Evolutionary conservation across 148 eudicot species (phyloP).

Genomic region (Diospyros lotus): DNA sequence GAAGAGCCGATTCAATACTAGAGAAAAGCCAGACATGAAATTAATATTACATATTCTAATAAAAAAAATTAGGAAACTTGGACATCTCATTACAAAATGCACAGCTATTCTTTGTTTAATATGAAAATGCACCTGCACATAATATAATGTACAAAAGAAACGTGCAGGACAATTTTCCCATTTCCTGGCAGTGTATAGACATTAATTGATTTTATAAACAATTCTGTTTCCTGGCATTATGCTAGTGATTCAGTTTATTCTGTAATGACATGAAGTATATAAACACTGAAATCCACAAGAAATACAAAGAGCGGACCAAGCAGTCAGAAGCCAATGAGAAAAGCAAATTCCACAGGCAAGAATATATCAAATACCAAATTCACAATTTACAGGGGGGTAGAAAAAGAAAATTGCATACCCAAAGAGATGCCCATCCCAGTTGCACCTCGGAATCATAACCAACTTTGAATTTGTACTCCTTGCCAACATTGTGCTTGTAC

Average conservation of each 20-base stretch:
- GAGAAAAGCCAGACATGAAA: neutral
- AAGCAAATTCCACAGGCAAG: neutral
- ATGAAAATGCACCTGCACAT: neutral
- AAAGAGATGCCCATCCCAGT: conserved; percentile 96
- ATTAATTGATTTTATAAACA: neutral
- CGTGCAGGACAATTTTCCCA: neutral
- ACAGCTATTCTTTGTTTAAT: neutral
- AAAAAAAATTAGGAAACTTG: neutral
- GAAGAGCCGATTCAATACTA: neutral
- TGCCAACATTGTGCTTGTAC: conserved; percentile 81
- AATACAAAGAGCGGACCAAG: neutral
- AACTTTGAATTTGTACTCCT: conserved; percentile 90
- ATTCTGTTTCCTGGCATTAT: no score
- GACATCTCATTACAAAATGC: neutral
- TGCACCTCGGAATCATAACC: conserved; percentile 90
- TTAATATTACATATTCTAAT: neutral
- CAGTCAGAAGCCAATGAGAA: conserved; percentile 1
- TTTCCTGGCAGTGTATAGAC: neutral
- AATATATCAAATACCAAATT: neutral
- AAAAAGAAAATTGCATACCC: conserved; percentile 49
- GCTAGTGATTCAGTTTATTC: no score
- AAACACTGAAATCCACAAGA: neutral
- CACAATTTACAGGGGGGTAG: neutral
- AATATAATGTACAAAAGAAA: neutral
- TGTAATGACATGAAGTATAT: no score